These are phyloP conservation scores for Kodamaea restingae DNA, from an alignment of 805 yeast genomes.

Conservation along the genomic window DNA sequence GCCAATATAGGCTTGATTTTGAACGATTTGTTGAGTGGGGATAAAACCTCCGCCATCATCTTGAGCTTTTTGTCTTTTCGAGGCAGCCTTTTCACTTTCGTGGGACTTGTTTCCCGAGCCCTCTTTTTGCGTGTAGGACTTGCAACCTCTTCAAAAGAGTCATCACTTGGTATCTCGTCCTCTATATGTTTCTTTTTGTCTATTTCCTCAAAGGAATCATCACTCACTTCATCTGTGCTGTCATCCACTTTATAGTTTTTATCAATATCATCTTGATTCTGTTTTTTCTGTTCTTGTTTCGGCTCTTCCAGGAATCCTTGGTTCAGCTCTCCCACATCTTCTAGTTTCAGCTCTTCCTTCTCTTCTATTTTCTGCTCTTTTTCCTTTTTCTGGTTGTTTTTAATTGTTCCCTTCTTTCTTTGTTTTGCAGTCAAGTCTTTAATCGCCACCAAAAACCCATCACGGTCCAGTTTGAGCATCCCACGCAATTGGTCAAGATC, in stretches of 20 bases:
- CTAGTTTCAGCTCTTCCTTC: background rate
- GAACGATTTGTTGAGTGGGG: slow-evolving; percentile 21
- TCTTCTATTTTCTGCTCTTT: background rate
- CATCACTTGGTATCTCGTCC: slow-evolving; percentile 8
- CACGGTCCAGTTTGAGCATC: slow-evolving; percentile 21
- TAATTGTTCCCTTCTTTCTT: too few species aligned
- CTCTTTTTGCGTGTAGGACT: slow-evolving; percentile 8
- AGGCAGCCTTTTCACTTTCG: slow-evolving; percentile 7
- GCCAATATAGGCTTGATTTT: slow-evolving; percentile 21
- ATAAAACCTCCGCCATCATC: slow-evolving; percentile 17
- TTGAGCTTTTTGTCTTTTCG: slow-evolving; percentile 19
- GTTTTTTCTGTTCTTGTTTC: too few species aligned
- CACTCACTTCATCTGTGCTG: background rate
- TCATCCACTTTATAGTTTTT: background rate
- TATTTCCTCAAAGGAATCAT: slow-evolving; percentile 8
- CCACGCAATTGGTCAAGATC: slow-evolving; percentile 35
- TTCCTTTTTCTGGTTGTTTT: background rate
- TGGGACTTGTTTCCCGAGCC: slow-evolving; percentile 8
- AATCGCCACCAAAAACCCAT: slow-evolving; percentile 20
- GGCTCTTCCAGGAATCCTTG: too few species aligned
- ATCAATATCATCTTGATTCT: background rate
- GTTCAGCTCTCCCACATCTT: too few species aligned
- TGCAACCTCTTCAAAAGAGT: slow-evolving; percentile 6
- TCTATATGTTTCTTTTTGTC: too few species aligned
- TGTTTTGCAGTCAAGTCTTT: background rate